Base-by-base conservation (phyloP, 768 basidiomycete genomes). In the Lentinus brumalis region DNA sequence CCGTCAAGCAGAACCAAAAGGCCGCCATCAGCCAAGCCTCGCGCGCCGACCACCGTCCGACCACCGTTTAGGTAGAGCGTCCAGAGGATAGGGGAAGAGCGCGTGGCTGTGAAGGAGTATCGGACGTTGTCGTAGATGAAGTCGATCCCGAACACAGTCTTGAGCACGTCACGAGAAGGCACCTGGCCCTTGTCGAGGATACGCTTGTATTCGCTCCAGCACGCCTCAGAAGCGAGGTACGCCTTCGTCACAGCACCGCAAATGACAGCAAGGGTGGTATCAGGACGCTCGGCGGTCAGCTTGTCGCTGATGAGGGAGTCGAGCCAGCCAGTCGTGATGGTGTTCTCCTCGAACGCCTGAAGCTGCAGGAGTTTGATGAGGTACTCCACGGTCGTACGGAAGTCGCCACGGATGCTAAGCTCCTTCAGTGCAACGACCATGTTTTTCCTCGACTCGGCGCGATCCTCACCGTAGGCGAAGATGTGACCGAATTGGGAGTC, bases 401-500 rank as follows among this genome's bases (percentile, higher is more conserved):
- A 99, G 75, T 99, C 97, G 59, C 97, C 97, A 67, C 97, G 94
- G 73, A 99, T 99, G 75, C 93, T 95, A 65, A 98, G 81, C 75
- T 98, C 97, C 79, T 98, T 98, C 68, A 99, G 79, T 2, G 97
- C 97, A 66, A 99, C 91, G 62, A 99, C 96, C 96, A 99, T 99
- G 74, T 98, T 98, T 82, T 99, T 99, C 69, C 97, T 77, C 69
- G 91, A 92, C 76, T 98, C 96, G 61, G 85, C 80, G 66, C 97
- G 92, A 72, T 98, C 96, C 75, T 96, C 91, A 54, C 97, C 97
- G 68, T 98, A 98, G 16, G 96, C 97, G 67, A 99, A 99, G 72
- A 98, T 98, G 73, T 99, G 97, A 56, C 97, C 97, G 70, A 99
- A 98, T 69, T 99, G 97, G 9, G 96, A 98, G 76, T 99, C 97